Conservation (phyloP, 2,329 filamentous ascomycete genomes). For the Blastomyces emzantsi region DNA sequence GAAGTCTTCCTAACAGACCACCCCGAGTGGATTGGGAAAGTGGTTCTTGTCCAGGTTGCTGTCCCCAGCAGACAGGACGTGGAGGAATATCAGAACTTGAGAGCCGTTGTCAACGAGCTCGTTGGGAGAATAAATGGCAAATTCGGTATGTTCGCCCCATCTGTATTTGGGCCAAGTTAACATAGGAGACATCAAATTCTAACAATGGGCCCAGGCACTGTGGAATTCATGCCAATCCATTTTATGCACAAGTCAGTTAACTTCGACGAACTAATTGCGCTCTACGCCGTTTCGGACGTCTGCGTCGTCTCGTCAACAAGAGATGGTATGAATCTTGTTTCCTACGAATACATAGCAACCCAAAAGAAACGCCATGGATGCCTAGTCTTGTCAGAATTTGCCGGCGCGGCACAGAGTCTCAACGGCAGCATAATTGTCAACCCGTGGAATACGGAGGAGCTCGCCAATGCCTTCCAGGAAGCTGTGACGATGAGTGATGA, state of each 20-base stretch:
- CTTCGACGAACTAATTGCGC: constrained; percentile 87
- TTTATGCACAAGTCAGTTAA: constrained; percentile 95
- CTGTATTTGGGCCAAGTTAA: background rate
- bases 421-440: constrained; percentile 94
- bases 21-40: constrained; percentile 96
- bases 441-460: constrained; percentile 96
- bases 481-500: constrained; percentile 95
- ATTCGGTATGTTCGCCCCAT: constrained; percentile 50
- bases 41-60: constrained; percentile 91
- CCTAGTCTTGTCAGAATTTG: constrained; percentile 94
- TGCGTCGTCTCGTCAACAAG: constrained; percentile 92
- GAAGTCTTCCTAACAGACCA: constrained; percentile 96
- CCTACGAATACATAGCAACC: constrained; percentile 95
- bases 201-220: constrained; percentile 51
- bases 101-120: constrained; percentile 91
- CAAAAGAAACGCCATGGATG: constrained; percentile 85
- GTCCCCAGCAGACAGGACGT: constrained; percentile 93
- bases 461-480: constrained; percentile 86
- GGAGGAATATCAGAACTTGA: constrained; percentile 94
- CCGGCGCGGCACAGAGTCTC: constrained; percentile 86
- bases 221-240: constrained; percentile 98
- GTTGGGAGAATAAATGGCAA: constrained; percentile 95
- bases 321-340: constrained; percentile 98
- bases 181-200: background rate
- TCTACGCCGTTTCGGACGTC: constrained; percentile 86